These are phyloP conservation scores for Flaveria floridana DNA, from an alignment of 140 eudicot genomes.

Conservation along the genomic window DNA sequence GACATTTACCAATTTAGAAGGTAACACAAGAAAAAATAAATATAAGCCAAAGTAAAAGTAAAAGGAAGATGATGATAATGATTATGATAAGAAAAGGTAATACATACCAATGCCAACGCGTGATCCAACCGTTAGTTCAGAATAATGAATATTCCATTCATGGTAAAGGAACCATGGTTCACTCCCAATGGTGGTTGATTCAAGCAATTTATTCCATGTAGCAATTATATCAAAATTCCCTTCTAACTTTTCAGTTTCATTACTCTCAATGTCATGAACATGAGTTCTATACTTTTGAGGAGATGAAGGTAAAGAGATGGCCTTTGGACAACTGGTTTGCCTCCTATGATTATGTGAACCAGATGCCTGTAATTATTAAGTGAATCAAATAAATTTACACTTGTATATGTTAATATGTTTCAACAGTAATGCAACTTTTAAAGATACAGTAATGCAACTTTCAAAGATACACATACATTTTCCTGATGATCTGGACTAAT, in stretches of 20 bases:
- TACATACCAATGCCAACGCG: conserved; percentile 78
- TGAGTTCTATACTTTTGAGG: conserved; percentile 48
- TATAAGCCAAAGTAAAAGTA: not conserved
- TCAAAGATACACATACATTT: conserved; percentile 37
- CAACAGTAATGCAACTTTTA: not conserved
- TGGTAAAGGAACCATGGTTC: conserved; percentile 64
- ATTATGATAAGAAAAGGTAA: conserved; percentile 13
- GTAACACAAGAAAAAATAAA: not conserved
- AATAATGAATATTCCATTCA: conserved; percentile 78
- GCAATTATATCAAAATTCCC: conserved; percentile 50
- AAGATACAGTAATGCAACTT: not conserved
- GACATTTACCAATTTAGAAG: conserved; percentile 22
- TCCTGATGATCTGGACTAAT: conserved; percentile 47
- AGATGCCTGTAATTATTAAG: conserved; percentile 38
- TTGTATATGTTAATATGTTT: not conserved
- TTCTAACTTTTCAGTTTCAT: conserved; percentile 35
- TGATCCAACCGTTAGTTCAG: conserved; percentile 72
- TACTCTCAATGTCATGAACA: conserved; percentile 42
- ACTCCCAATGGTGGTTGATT: conserved; percentile 46
- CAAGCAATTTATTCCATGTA: conserved; percentile 59
- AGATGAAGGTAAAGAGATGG: conserved; percentile 77
- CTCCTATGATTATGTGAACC: conserved; percentile 40
- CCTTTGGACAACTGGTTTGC: conserved; percentile 59
- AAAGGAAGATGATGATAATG: not conserved
- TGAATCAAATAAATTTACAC: conserved; percentile 24